A percentile compares a stretch with the other conserved stretches of the same genome.
These are phyloP conservation scores for Dichotomocladium elegans DNA, from an alignment of 371 early-diverging fungal genomes.

Conservation along the genomic window DNA sequence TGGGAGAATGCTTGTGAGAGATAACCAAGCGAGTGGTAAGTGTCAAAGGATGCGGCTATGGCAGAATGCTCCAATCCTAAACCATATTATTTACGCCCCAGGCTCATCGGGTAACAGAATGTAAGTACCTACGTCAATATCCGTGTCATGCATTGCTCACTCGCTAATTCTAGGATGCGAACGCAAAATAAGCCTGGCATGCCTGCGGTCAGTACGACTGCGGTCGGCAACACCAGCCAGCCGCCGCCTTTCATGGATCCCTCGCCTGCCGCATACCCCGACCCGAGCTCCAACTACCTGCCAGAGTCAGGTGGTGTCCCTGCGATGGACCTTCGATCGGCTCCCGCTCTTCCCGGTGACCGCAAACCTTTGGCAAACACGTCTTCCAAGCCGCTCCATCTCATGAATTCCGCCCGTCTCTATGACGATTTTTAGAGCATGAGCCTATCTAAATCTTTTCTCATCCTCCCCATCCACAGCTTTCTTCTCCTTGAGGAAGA, in stretches of 20 bases:
- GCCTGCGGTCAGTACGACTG: not conserved
- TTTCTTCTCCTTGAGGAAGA: no score
- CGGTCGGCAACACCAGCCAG: not conserved
- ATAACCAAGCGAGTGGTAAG: slow-evolving; percentile 34
- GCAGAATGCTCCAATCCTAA: not conserved
- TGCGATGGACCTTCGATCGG: slow-evolving; percentile 7
- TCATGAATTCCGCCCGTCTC: slow-evolving; percentile 27
- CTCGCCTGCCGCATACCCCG: not conserved
- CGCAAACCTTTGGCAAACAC: slow-evolving; percentile 9
- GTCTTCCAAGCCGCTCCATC: slow-evolving; percentile 32
- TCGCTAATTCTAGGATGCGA: not conserved
- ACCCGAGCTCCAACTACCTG: not conserved
- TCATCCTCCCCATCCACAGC: no score
- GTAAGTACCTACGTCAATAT: slow-evolving; percentile 21
- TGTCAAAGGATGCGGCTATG: slow-evolving; percentile 18
- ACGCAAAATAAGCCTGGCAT: not conserved
- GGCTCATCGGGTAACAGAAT: slow-evolving; percentile 24
- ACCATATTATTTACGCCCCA: not conserved
- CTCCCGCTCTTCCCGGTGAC: slow-evolving; percentile 2
- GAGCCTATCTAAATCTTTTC: no score
- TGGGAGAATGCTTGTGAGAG: slow-evolving; percentile 35
- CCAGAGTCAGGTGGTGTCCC: slow-evolving; percentile 5
- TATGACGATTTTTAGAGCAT: slow-evolving; percentile 29
- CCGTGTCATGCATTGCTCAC: slow-evolving; percentile 22
- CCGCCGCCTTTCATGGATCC: not conserved